Conservation (phyloP, 805 yeast species). For the Zygotorulaspora chibaensis region DNA sequence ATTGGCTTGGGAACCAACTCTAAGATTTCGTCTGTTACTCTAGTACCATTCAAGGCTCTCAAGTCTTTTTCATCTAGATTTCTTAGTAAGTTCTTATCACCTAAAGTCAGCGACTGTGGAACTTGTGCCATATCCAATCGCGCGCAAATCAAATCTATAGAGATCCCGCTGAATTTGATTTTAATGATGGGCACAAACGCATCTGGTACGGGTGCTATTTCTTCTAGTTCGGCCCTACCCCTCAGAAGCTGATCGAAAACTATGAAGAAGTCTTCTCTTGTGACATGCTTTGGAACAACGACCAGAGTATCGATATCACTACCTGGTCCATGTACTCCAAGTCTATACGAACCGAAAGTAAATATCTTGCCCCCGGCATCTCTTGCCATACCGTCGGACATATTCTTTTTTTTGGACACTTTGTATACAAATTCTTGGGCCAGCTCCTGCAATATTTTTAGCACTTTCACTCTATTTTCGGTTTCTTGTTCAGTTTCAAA, state of each 20-base stretch:
- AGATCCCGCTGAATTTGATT: conserved; percentile 82
- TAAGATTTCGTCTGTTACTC: conserved; percentile 94
- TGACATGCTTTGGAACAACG: conserved; percentile 95
- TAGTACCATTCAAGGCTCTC: conserved; percentile 88
- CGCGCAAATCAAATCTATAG: conserved; percentile 88
- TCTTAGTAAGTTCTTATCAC: conserved; percentile 78
- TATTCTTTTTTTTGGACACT: conserved; percentile 76
- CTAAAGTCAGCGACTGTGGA: conserved; percentile 66
- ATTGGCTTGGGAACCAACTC: conserved; percentile 87
- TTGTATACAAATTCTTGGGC: conserved; percentile 76
- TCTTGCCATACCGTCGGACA: conserved; percentile 95
- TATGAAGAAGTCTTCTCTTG: conserved; percentile 82
- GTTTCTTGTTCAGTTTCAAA: conserved; percentile 88
- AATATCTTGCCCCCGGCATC: conserved; percentile 99
- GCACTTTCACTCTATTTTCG: conserved; percentile 69
- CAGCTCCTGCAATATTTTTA: conserved; percentile 65
- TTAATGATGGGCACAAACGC: conserved; percentile 97
- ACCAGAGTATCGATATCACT: conserved; percentile 95
- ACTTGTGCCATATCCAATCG: conserved; percentile 78
- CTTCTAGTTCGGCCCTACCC: conserved; percentile 77
- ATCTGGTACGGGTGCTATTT: conserved; percentile 89
- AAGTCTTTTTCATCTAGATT: conserved; percentile 90
- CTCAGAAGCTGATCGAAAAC: conserved; percentile 70
- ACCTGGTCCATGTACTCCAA: conserved; percentile 98
- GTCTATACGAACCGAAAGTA: conserved; percentile 88